Conservation (phyloP, 768 basidiomycete species). For the Suillus occidentalis region DNA sequence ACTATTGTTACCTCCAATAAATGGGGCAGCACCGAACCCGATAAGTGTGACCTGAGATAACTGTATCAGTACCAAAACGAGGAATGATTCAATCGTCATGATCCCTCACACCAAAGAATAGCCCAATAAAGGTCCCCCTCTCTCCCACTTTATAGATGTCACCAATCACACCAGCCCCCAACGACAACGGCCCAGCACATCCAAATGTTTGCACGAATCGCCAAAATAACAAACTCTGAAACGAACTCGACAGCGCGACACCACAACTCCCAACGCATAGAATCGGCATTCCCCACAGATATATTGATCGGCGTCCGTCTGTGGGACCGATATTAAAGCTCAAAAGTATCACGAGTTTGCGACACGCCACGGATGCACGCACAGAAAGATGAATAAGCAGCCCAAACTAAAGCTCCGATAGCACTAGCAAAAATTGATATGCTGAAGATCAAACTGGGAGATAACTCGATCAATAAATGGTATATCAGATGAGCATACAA, state of each 20-base stretch:
- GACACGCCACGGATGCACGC: conserved; percentile 17
- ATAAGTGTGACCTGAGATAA: conserved; percentile 46
- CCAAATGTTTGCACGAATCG: conserved; percentile 69
- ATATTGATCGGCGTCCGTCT: conserved; percentile 69
- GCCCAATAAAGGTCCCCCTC: conserved; percentile 57
- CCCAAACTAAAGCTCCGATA: conserved; percentile 50
- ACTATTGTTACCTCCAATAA: conserved; percentile 45
- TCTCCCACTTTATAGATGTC: conserved; percentile 70
- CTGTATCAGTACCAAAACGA: not conserved
- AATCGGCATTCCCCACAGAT: conserved; percentile 58
- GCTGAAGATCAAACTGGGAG: conserved; percentile 47
- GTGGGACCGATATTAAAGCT: not conserved
- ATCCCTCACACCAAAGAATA: conserved; percentile 49
- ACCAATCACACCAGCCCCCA: conserved; percentile 60
- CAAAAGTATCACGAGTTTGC: not conserved
- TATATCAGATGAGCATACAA: no score
- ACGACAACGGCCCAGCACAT: conserved; percentile 52
- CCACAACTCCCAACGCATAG: conserved; percentile 60
- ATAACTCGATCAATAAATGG: not conserved
- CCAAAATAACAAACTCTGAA: conserved; percentile 54
- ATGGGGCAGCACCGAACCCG: conserved; percentile 61
- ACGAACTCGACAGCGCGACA: conserved; percentile 45
- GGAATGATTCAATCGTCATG: conserved; percentile 11
- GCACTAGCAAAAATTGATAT: conserved; percentile 49
- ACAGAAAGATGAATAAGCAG: conserved; percentile 54